These are phyloP conservation scores for Penicillium egyptiacum DNA, from an alignment of 495 filamentous ascomycete species.

Conservation along the genomic window DNA sequence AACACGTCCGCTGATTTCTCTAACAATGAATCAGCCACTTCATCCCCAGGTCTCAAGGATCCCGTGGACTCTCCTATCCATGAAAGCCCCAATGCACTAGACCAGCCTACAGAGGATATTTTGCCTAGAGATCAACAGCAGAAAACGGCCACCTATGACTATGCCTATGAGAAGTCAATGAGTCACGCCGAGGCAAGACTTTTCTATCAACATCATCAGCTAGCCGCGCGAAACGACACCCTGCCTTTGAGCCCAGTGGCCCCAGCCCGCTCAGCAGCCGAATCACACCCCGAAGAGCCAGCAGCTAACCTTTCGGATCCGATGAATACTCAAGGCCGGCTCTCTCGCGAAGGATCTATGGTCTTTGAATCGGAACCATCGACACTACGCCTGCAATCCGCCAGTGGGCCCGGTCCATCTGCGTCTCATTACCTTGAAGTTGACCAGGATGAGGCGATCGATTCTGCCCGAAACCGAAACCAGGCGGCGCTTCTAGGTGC, in stretches of 20 bases:
- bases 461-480: slow-evolving; percentile 43
- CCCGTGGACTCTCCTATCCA: slow-evolving; percentile 16
- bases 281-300: slow-evolving; percentile 14
- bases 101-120: slow-evolving; percentile 43
- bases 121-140: slow-evolving; percentile 72
- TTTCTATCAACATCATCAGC: slow-evolving; percentile 88
- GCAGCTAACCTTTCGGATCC: slow-evolving; percentile 1
- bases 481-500: slow-evolving; percentile 45
- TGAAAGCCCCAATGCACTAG: slow-evolving; percentile 14
- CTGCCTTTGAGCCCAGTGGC: slow-evolving; percentile 23
- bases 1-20: slow-evolving; percentile 12
- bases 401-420: slow-evolving; percentile 6
- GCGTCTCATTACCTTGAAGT: slow-evolving; percentile 23
- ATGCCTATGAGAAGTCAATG: slow-evolving; percentile 85
- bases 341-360: slow-evolving; percentile 17
- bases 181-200: slow-evolving; percentile 89
- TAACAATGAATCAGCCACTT: slow-evolving; percentile 15
- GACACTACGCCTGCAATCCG: slow-evolving; percentile 13
- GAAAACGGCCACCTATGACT: slow-evolving; percentile 82
- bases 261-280: slow-evolving; percentile 14
- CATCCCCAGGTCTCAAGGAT: slow-evolving; percentile 8
- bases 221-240: slow-evolving; percentile 38
- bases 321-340: slow-evolving; percentile 11
- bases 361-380: slow-evolving; percentile 13
- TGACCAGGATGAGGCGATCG: slow-evolving; percentile 42